These are phyloP conservation scores for Dionaea muscipula DNA, from an alignment of 179 eudicot genomes.

Conservation along the genomic window DNA sequence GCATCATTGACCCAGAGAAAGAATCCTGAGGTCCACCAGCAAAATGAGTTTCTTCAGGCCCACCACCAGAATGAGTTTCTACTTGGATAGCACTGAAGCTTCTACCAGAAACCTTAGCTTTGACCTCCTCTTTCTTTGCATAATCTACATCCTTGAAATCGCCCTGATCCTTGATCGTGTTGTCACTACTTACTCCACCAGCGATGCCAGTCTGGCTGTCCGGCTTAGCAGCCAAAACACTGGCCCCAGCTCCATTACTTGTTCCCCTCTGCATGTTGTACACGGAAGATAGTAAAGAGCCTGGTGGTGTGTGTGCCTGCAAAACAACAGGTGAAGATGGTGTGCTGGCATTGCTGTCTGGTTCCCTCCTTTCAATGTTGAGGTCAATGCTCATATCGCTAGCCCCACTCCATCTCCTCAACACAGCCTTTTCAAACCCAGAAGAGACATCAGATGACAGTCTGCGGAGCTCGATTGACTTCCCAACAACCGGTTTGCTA, in stretches of 20 bases:
- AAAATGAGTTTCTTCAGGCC: constrained; percentile 14
- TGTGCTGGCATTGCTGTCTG: constrained; percentile 46
- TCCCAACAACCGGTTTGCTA: constrained; percentile 36
- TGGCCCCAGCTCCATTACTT: constrained; percentile 3
- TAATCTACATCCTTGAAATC: constrained; percentile 20
- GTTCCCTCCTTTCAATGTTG: constrained; percentile 61
- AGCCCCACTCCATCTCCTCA: constrained; percentile 97
- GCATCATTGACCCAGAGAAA: constrained; percentile 22
- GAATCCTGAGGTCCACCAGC: constrained; percentile 3
- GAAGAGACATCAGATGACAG: constrained; percentile 58
- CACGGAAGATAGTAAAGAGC: constrained; percentile 10
- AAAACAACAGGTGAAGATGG: constrained; percentile 35
- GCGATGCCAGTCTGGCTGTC: constrained; percentile 10
- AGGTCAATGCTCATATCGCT: constrained; percentile 96
- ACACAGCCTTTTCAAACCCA: constrained; percentile 50
- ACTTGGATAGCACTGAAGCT: constrained; percentile 16
- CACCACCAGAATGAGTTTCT: constrained; percentile 17
- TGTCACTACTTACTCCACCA: constrained; percentile 10
- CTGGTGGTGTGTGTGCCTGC: constrained; percentile 12
- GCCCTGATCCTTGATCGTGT: constrained; percentile 13
- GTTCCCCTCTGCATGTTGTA: constrained; percentile 17
- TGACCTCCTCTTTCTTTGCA: constrained; percentile 21
- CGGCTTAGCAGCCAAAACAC: constrained; percentile 9
- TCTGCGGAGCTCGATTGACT: constrained; percentile 58
- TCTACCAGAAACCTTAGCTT: constrained; percentile 16